Evolutionary conservation across 2,329 filamentous ascomycete species (phyloP), one percentile per base, ranked within the genome.

Genomic region (Pyricularia sp.): DNA sequence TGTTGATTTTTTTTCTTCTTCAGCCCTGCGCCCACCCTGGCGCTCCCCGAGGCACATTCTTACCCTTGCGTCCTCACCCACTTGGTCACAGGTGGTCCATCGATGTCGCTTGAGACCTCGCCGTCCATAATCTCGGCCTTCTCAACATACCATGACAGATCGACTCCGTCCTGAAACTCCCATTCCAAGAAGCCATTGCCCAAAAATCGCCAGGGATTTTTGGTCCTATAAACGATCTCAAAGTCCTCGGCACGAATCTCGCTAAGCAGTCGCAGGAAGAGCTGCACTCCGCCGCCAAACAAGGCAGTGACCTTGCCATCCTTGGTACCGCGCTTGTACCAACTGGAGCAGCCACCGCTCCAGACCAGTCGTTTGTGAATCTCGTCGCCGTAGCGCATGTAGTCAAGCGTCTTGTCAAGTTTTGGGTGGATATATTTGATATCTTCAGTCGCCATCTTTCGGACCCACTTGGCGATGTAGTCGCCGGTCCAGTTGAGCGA

Each of bases 241-340:
- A 77, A 84, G 68, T 84, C 79, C 70, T 84, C 82, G 22, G 77
- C 78, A 53, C 81, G 73, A 66, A 83, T 78, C 8, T 71, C 70
- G 68, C 80, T 78, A 26, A 84, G 74, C 78, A 82, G 82, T 66
- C 81, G 78, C 70, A 82, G 79, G 71, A 82, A 82, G 69, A 83
- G 80, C 63, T 80, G 73, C 30, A 80, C 74, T 68, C 78, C 80
- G 5, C 81, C 81, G 0, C 81, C 80, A 67, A 83, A 80, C 60
- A 83, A 71, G 3, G 79, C 80, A 6, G 76, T 78, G 26, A 84
- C 79, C 1, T 78, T 77, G 0, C 78, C 81, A 40, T 78, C 73
- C 9, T 70, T 71, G 8, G 68, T 71, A 6, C 76, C 79, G 40
- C 75, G 74, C 71, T 82, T 83, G 71, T 80, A 84, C 81, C 81